phyloP scores from a whole-genome alignment of 176 grass and related monocot species.

The Neostapfia colusana region DNA sequence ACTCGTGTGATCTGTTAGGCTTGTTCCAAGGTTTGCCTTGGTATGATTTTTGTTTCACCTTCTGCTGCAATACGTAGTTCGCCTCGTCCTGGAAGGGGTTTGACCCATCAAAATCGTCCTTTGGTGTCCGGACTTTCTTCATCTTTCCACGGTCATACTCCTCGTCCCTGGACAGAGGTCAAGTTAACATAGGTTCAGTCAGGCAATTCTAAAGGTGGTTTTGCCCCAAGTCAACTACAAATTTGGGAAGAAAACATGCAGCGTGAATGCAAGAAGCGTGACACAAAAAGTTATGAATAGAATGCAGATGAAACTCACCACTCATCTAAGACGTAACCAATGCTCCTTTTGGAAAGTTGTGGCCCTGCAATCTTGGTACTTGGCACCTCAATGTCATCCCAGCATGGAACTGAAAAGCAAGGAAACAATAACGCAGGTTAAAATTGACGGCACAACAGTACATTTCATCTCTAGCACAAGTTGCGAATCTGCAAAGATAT shows the following conservation, averaged over 20 bases:
- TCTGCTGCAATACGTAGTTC: constrained; percentile 31
- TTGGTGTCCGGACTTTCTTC: constrained; percentile 72
- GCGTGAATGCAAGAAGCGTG: not conserved
- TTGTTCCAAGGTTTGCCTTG: constrained; percentile 45
- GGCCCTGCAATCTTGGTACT: constrained; percentile 16
- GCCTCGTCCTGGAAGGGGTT: constrained; percentile 86
- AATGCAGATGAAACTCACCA: constrained; percentile 47
- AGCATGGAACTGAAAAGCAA: constrained; percentile 60
- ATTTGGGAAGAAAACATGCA: not conserved
- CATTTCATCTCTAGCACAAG: not conserved
- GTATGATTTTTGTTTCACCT: constrained; percentile 48
- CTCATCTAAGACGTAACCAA: constrained; percentile 85
- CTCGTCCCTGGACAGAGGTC: constrained; percentile 60
- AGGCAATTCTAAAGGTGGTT: not conserved
- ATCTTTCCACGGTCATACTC: constrained; percentile 77
- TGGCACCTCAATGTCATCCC: constrained; percentile 56
- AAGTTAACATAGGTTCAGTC: not conserved
- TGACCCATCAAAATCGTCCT: constrained; percentile 41
- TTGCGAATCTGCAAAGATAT: not conserved
- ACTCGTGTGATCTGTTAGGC: constrained; percentile 40
- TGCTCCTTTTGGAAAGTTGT: constrained; percentile 37
- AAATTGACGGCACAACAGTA: not conserved
- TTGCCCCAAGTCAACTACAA: too few species aligned
- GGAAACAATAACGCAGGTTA: not conserved
- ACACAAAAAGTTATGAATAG: not conserved